Evolutionary conservation across 805 yeast genomes (phyloP).

Genomic region (Monosporozyma yasuniensis): DNA sequence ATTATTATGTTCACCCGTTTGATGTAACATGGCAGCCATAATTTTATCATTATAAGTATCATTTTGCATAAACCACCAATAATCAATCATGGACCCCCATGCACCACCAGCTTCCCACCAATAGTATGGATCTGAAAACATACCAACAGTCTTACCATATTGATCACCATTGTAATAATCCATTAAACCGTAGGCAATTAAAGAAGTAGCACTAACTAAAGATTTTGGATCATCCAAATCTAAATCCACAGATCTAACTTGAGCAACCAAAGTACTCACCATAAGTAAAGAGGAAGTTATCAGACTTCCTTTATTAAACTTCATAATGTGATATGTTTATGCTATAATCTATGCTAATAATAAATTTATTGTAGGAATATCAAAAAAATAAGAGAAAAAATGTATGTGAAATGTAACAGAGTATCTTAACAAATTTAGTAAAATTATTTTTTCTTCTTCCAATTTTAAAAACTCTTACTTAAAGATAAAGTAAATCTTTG

Average conservation of each 20-base stretch:
- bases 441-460: too few relatives aligned
- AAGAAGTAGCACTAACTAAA: slow-evolving; percentile 43
- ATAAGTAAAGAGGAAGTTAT: not conserved
- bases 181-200: slow-evolving; percentile 62
- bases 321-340: not conserved
- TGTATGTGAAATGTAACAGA: too few relatives aligned
- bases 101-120: slow-evolving; percentile 99
- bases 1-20: slow-evolving; percentile 64
- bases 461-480: too few relatives aligned
- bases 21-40: slow-evolving; percentile 57
- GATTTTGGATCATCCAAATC: slow-evolving; percentile 26
- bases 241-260: slow-evolving; percentile 14
- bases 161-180: slow-evolving; percentile 69
- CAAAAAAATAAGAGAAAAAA: too few relatives aligned
- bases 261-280: not conserved
- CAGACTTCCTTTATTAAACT: not conserved
- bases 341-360: too few relatives aligned
- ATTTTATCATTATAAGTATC: slow-evolving; percentile 53
- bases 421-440: too few relatives aligned
- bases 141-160: slow-evolving; percentile 73
- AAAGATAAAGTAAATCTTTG: too few relatives aligned
- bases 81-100: slow-evolving; percentile 80
- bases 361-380: too few relatives aligned
- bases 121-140: slow-evolving; percentile 84
- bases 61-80: slow-evolving; percentile 62